Conservation (phyloP, 1,139 yeast species). For the Candida freyschussii region DNA sequence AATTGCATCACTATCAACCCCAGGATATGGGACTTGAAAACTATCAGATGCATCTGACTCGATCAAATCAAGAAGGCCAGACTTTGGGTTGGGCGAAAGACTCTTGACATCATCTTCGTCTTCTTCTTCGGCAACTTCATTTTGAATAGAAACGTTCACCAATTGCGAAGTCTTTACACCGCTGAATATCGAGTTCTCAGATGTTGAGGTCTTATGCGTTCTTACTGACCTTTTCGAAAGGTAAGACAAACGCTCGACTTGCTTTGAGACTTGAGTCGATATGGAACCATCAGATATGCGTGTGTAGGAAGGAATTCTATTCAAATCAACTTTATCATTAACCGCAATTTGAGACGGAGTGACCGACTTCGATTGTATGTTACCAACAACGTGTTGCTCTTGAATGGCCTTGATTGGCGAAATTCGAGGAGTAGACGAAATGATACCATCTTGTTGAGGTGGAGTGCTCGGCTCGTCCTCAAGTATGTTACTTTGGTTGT, state of each 20-base stretch:
- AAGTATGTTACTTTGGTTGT: slow-evolving; percentile 10
- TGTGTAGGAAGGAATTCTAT: slow-evolving; percentile 20
- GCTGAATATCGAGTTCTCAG: slow-evolving; percentile 22
- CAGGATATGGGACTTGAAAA: slow-evolving; percentile 45
- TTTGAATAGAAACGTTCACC: slow-evolving; percentile 9
- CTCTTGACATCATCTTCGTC: slow-evolving; percentile 2
- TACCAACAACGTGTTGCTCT: slow-evolving; percentile 8
- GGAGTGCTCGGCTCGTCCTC: slow-evolving; percentile 24
- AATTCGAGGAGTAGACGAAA: slow-evolving; percentile 23
- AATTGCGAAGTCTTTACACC: slow-evolving; percentile 11
- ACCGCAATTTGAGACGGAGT: not conserved
- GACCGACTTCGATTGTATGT: slow-evolving; percentile 1
- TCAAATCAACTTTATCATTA: slow-evolving; percentile 10
- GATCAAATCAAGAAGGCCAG: slow-evolving; percentile 8
- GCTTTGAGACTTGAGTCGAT: slow-evolving; percentile 5
- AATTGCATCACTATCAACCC: slow-evolving; percentile 56
- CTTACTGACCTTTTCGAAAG: slow-evolving; percentile 19
- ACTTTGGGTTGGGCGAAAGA: not conserved
- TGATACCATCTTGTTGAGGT: slow-evolving; percentile 18
- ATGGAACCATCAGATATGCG: slow-evolving; percentile 21
- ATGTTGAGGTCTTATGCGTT: slow-evolving; percentile 12
- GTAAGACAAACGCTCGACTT: slow-evolving; percentile 18
- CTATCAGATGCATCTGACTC: slow-evolving; percentile 27
- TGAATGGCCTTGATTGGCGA: slow-evolving; percentile 24
- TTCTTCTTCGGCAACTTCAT: slow-evolving; percentile 15